Evolutionary conservation across 23 red algal genomes (phyloP), one percentile per base, ranked within the genome.

Genomic region (Gracilariopsis chorda): DNA sequence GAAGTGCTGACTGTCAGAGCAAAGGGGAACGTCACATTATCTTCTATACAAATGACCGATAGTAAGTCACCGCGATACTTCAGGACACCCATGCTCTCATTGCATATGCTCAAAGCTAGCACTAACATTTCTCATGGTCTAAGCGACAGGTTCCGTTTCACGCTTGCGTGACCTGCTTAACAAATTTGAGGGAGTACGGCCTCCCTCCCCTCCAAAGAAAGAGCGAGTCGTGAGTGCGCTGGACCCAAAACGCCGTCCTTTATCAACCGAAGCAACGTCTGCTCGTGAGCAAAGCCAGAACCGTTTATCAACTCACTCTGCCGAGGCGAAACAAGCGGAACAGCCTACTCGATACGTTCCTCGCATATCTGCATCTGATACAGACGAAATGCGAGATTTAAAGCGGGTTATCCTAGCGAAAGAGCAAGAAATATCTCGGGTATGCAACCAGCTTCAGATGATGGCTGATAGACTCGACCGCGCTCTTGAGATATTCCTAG

Each of bases 361-460:
- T 21, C 83, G 45, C 23, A 77, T 76, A 3, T 43, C 37, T n/a
- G 62, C 83, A 24, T 56, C 47, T 36, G 83, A 88, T 48, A 73
- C 83, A 12, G 83, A 88, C 57, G 83, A 88, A 65, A 65, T 69
- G 46, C 83, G 83, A 37, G 65, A 88, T 1, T 62, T 88, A 52
- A 88, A 88, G 62, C 65, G 83, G 20, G 62, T 40, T n/a, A 88
- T 88, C 41, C 64, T 68, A 33, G 83, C 83, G n/a, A 74, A 77
- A 33, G 83, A 88, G 34, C 83, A 88, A 33, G 83, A 88, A 59
- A 88, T 88, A 49, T 25, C 49, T 61, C 45, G 46, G 24, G 42
- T 77, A 48, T 60, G 45, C 29, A 48, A 40, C 28, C 62, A 73
- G 69, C 65, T 88, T 5, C 73, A 72, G 33, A 25, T 32, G 45